Evolutionary conservation across 2,329 filamentous ascomycete genomes (phyloP), one percentile per base, ranked within the genome.

Genomic region (Hortaea werneckii): DNA sequence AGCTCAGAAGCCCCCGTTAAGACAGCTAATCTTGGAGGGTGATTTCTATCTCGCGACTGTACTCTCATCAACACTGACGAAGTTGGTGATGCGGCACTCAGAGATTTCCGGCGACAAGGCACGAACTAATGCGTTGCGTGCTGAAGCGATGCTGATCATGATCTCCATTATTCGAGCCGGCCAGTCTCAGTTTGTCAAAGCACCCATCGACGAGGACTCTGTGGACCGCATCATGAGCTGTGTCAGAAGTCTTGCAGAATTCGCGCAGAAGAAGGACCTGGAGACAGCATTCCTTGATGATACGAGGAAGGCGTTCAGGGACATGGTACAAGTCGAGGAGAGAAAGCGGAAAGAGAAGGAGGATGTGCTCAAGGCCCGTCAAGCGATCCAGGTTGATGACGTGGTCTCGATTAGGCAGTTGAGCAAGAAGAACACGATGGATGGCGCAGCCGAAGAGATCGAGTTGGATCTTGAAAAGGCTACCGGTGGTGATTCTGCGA

Each of bases 111-210:
- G 83, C 26, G 90, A 95, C 58, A 69, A 76, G 38, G 85, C 86
- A 38, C 83, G 92, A 35, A 96, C 90, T 29, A 98, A 98, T 58
- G 89, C 90, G 29, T 77, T 98, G 27, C 84, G 87, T 42, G 92
- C 92, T 3, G 92, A 98, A 67, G 92, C 92, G 39, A 98, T 98
- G 92, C 77, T 98, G 44, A 96, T 98, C 64, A 95, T 96, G 89
- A 95, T 98, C 58, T 96, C 92, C 5, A 94, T 98, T 56, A 87
- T 98, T 55, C 88, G 92, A 42, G 92, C 95, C 50, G 92, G 92
- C 37, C 92, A 98, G 68, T 96, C 90, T n/a, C 87, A 95, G 53
- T 98, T 98, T 57, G 92, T 94, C 62, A 96, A 96, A 72, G 85
- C 87, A 1, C 86, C 88, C 2, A 96, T 98, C 53, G 92, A 98